Evolutionary conservation across 192 early-diverging fungal species (phyloP).

Genomic region (Backusella macrospora): DNA sequence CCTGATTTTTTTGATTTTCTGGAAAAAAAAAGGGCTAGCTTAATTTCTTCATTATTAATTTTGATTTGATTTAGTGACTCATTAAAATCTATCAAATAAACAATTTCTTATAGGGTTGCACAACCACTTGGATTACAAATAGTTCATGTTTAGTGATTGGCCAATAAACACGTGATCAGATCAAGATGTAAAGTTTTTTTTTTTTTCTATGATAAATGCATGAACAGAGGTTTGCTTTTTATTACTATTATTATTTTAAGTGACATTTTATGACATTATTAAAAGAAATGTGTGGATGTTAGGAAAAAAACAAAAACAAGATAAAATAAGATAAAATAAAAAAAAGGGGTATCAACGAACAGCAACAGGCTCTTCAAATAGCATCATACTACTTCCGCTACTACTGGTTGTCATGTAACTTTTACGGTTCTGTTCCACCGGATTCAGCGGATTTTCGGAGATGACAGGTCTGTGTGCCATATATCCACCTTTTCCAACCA

Average conservation of each 20-base stretch:
- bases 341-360: conserved; percentile 13
- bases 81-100: conserved; percentile 10
- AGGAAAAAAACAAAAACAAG: too few relatives aligned
- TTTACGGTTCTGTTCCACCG: conserved; percentile 5
- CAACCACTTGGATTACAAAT: conserved; percentile 4
- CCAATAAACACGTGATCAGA: not conserved
- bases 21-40: not conserved
- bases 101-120: not conserved
- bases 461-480: conserved; percentile 15
- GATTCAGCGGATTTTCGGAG: not conserved
- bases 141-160: not conserved
- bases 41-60: not conserved
- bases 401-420: conserved; percentile 24
- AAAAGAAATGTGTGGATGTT: not conserved
- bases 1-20: not conserved
- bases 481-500: conserved; percentile 47
- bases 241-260: conserved; percentile 5
- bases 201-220: conserved; percentile 2
- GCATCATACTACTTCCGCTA: conserved; percentile 15
- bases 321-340: not conserved
- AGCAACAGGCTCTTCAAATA: conserved; percentile 17
- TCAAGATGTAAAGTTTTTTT: conserved; percentile 7
- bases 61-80: conserved; percentile 5
- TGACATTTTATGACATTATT: not conserved
- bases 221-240: conserved; percentile 13